Conservation (phyloP, 164 flowering plant species). For the Platanus orientalis region DNA sequence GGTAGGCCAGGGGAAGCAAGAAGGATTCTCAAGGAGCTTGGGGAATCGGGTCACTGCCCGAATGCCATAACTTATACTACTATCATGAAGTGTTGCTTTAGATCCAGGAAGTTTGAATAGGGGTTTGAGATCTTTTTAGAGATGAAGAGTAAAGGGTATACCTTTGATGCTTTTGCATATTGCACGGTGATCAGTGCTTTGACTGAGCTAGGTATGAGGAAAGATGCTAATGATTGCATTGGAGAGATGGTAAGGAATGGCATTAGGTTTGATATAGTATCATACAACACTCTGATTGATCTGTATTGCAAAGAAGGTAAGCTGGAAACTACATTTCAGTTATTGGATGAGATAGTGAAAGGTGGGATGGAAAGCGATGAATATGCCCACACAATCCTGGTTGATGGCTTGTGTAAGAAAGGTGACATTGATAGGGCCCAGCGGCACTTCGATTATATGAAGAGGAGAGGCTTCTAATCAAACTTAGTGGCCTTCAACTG, state of each 20-base stretch:
- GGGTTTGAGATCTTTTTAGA: neutral
- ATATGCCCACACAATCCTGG: neutral
- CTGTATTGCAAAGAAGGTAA: neutral
- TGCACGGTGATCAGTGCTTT: neutral
- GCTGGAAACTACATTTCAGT: neutral
- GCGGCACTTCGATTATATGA: too few species aligned
- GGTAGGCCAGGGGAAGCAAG: conserved; percentile 23
- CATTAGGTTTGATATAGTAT: neutral
- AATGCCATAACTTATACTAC: neutral
- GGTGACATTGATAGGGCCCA: too few species aligned
- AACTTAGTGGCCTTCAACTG: too few species aligned
- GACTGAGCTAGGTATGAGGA: neutral
- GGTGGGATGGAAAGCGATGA: neutral
- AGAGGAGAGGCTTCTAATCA: too few species aligned
- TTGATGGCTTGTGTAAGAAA: neutral
- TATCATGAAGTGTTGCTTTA: neutral
- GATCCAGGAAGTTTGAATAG: neutral
- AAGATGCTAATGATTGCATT: neutral
- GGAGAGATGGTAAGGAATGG: neutral
- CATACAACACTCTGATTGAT: neutral
- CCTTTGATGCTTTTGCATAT: neutral
- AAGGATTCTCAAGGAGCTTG: neutral
- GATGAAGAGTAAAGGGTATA: neutral
- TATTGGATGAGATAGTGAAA: neutral
- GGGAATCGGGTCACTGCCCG: neutral